phyloP scores from a whole-genome alignment of 2,329 filamentous ascomycete genomes.

The Cladosporium sp. region DNA sequence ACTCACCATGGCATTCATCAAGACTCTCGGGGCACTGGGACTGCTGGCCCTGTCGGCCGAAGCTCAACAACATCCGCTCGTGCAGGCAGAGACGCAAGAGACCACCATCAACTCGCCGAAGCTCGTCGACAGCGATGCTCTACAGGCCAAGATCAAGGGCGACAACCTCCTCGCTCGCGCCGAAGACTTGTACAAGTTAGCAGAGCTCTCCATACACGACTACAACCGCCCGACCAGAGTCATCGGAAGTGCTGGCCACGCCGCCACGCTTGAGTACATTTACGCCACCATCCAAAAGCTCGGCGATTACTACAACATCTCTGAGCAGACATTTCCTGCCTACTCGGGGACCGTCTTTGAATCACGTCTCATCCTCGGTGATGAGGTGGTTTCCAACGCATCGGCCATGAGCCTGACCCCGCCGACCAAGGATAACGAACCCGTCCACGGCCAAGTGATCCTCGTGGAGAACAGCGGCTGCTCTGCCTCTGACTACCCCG shows the following conservation, averaged over 20 bases:
- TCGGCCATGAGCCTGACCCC: slow-evolving; percentile 39
- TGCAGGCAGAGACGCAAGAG: slow-evolving; percentile 14
- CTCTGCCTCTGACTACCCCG: slow-evolving; percentile 56
- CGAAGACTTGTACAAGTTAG: slow-evolving; percentile 58
- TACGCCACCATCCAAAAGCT: slow-evolving; percentile 37
- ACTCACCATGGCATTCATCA: not conserved
- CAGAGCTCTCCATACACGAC: slow-evolving; percentile 54
- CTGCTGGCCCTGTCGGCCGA: slow-evolving; percentile 2
- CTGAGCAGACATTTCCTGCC: slow-evolving; percentile 38
- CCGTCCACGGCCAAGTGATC: slow-evolving; percentile 14
- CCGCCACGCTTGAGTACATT: slow-evolving; percentile 36
- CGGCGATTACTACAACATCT: slow-evolving; percentile 57
- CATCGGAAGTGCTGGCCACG: slow-evolving; percentile 32
- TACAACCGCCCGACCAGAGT: slow-evolving; percentile 62
- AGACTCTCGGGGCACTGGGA: slow-evolving; percentile 1
- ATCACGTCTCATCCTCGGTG: slow-evolving; percentile 46
- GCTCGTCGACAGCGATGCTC: slow-evolving; percentile 34
- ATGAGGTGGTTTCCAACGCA: slow-evolving; percentile 52
- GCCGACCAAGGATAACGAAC: slow-evolving; percentile 53
- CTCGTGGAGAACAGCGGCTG: slow-evolving; percentile 55
- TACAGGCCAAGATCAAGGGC: slow-evolving; percentile 54
- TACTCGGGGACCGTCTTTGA: slow-evolving; percentile 29
- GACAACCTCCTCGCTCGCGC: slow-evolving; percentile 56
- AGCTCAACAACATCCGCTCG: slow-evolving; percentile 5
- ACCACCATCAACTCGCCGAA: slow-evolving; percentile 1